These are phyloP conservation scores for Fragilariopsis cylindrus DNA, from an alignment of 108 stramenopile genomes.

Conservation along the genomic window DNA sequence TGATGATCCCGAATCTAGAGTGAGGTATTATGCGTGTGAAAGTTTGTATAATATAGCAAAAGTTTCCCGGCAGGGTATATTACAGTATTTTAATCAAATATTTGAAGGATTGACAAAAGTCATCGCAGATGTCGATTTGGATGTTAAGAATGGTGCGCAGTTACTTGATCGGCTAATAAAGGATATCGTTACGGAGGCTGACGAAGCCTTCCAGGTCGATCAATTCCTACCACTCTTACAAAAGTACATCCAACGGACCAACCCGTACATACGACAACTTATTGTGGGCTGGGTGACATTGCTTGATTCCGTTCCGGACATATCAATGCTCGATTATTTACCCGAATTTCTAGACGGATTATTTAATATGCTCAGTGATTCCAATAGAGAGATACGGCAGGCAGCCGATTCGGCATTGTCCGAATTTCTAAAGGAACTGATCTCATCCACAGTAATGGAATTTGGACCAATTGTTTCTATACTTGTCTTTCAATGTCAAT, in stretches of 20 bases:
- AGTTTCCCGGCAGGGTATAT: conserved; percentile 85
- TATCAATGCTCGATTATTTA: conserved; percentile 94
- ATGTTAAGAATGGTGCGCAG: conserved; percentile 98
- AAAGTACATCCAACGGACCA: conserved; percentile 93
- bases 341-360: conserved; percentile 96
- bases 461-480: conserved; percentile 96
- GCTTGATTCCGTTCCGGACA: conserved; percentile 95
- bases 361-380: conserved; percentile 97
- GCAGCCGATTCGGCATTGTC: conserved; percentile 86
- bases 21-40: conserved; percentile 99
- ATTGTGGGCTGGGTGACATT: conserved; percentile 97
- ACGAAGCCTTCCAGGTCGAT: conserved; percentile 89
- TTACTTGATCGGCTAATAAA: conserved; percentile 93
- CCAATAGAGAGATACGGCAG: conserved; percentile 93
- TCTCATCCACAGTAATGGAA: conserved; percentile 83
- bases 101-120: conserved; percentile 96
- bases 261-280: conserved; percentile 96
- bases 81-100: conserved; percentile 91
- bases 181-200: conserved; percentile 96
- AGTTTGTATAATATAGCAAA: conserved; percentile 98
- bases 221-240: conserved; percentile 95
- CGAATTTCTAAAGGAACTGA: conserved; percentile 90
- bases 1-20: conserved; percentile 96
- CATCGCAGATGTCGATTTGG: conserved; percentile 96
- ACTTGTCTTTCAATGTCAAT: conserved; percentile 91